Percentiles rank a stretch among this genome's conserved stretches.
Evolutionary conservation across 2,329 filamentous ascomycete species (phyloP).

Genomic region (Pseudogymnoascus sp.): DNA sequence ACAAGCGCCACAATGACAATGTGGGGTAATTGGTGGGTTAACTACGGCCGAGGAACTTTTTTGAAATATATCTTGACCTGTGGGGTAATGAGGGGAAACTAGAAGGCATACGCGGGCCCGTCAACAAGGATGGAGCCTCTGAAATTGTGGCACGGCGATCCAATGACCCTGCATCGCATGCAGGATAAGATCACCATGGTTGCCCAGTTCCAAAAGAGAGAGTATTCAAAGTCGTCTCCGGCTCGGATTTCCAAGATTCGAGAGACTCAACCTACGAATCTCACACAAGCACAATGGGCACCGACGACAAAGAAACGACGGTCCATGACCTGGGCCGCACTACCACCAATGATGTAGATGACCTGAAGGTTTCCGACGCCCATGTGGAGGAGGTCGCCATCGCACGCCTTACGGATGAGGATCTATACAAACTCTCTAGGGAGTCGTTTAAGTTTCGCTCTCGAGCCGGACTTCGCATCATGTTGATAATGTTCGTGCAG

Average conservation of each 20-base stretch:
- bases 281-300: background rate
- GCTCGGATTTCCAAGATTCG: background rate
- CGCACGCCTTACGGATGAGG: slow-evolving; percentile 41
- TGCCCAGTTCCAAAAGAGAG: background rate
- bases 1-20: slow-evolving; percentile 1
- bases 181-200: slow-evolving; percentile 11
- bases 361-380: slow-evolving; percentile 30
- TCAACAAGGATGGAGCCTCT: background rate
- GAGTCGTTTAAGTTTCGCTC: slow-evolving; percentile 38
- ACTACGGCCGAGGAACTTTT: background rate
- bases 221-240: background rate
- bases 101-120: background rate
- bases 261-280: slow-evolving; percentile 1
- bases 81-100: background rate
- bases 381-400: slow-evolving; percentile 41
- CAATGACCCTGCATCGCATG: background rate
- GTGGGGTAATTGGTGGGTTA: slow-evolving; percentile 11
- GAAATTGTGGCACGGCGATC: background rate
- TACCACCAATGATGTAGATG: slow-evolving; percentile 25
- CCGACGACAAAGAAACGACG: slow-evolving; percentile 7
- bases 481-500: slow-evolving; percentile 40
- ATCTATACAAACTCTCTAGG: slow-evolving; percentile 37
- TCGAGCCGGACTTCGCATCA: slow-evolving; percentile 36
- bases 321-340: slow-evolving; percentile 14
- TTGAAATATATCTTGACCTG: background rate